Evolutionary conservation across 1,284 basidiomycete species (phyloP).

Genomic region (Apiotrichum mycotoxinovorans): DNA sequence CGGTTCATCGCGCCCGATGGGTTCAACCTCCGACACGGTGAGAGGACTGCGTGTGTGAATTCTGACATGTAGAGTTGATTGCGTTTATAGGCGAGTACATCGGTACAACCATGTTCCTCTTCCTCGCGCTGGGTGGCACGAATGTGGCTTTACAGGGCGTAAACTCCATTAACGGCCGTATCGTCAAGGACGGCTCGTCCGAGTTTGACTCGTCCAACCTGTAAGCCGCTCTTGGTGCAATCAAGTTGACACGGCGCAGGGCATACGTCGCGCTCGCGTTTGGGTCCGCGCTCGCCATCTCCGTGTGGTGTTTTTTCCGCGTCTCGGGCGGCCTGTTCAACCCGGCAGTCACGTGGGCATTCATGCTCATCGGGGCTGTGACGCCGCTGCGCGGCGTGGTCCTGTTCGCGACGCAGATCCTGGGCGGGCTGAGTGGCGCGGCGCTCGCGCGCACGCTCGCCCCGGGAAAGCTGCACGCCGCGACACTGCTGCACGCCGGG

Average conservation of each 20-base stretch:
- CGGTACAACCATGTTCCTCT: slow-evolving; percentile 52
- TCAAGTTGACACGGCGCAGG: slow-evolving; percentile 35
- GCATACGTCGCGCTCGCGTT: slow-evolving; percentile 53
- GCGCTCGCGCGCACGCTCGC: slow-evolving; percentile 49
- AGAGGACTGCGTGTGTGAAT: no score
- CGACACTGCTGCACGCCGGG: slow-evolving; percentile 46
- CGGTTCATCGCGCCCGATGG: neutral
- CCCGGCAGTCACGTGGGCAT: slow-evolving; percentile 52
- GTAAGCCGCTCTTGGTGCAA: slow-evolving; percentile 20
- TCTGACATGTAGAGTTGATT: no score
- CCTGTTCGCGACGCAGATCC: slow-evolving; percentile 49
- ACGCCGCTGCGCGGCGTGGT: slow-evolving; percentile 47
- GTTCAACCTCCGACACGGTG: slow-evolving; percentile 12
- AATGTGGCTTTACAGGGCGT: slow-evolving; percentile 46
- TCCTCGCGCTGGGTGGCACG: slow-evolving; percentile 49
- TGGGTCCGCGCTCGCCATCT: slow-evolving; percentile 51
- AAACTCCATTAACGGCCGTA: slow-evolving; percentile 40
- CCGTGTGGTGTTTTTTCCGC: slow-evolving; percentile 53
- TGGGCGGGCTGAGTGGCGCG: slow-evolving; percentile 52
- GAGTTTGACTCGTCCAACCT: slow-evolving; percentile 42
- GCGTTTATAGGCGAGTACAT: slow-evolving; percentile 53
- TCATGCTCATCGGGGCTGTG: slow-evolving; percentile 52
- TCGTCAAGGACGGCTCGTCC: slow-evolving; percentile 26
- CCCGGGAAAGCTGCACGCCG: slow-evolving; percentile 42
- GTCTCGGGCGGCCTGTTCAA: slow-evolving; percentile 50